Evolutionary conservation across 768 basidiomycete species (phyloP).

Genomic region (Tricholoma terreum): DNA sequence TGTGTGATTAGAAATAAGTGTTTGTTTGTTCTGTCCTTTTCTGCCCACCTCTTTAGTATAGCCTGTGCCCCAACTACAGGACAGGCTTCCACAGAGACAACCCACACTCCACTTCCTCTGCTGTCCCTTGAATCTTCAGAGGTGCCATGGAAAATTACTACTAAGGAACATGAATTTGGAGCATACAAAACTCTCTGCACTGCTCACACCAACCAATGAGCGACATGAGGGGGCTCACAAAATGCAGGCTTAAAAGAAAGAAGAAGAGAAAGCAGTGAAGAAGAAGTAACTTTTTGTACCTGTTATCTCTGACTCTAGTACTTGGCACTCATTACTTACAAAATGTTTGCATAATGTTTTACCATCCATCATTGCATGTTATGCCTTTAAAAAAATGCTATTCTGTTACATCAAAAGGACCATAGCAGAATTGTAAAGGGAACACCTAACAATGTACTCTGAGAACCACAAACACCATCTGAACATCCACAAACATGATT

Average conservation of each 20-base stretch:
- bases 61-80: no score
- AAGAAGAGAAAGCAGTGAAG: slow-evolving; percentile 90
- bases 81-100: no score
- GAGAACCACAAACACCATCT: no score
- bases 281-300: slow-evolving; percentile 61
- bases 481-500: no score
- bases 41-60: no score
- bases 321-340: slow-evolving; percentile 29
- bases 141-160: slow-evolving; percentile 88
- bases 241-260: slow-evolving; percentile 83
- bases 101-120: slow-evolving; percentile 64
- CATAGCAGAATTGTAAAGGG: no score
- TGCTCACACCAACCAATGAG: slow-evolving; percentile 76
- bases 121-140: slow-evolving; percentile 69
- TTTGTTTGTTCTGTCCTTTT: no score
- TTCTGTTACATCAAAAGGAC: no score
- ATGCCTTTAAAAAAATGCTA: no score
- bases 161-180: slow-evolving; percentile 83
- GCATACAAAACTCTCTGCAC: slow-evolving; percentile 88
- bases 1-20: no score
- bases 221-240: slow-evolving; percentile 88
- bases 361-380: slow-evolving; percentile 29
- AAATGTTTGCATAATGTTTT: slow-evolving; percentile 32
- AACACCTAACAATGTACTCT: no score
- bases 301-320: slow-evolving; percentile 23